Conservation (phyloP, 164 flowering plant genomes). For the Nelumbo lutea region DNA sequence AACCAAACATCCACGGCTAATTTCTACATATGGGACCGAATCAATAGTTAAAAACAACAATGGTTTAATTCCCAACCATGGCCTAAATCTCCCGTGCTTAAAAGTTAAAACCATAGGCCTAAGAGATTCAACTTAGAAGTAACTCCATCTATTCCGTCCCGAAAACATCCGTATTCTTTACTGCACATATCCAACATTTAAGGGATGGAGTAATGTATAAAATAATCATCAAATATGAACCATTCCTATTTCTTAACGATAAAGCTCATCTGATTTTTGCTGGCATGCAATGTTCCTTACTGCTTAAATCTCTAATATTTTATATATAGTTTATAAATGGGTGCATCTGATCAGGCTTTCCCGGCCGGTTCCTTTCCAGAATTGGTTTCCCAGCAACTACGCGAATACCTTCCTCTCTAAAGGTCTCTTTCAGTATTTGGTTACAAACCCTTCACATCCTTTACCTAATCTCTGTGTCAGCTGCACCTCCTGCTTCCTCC, state of each 20-base stretch:
- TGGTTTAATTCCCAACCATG: too few species aligned
- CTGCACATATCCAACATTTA: too few species aligned
- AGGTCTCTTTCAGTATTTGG: slow-evolving; percentile 37
- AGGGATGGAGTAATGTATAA: too few species aligned
- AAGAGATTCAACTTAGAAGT: slow-evolving; percentile 3
- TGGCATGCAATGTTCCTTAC: slow-evolving; percentile 10
- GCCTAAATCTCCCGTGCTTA: too few species aligned
- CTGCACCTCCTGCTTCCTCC: neutral
- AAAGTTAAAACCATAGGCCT: too few species aligned
- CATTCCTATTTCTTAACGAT: slow-evolving; percentile 23
- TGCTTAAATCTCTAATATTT: neutral
- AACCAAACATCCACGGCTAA: too few species aligned
- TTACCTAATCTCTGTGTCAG: slow-evolving; percentile 14
- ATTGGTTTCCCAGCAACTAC: slow-evolving; percentile 1
- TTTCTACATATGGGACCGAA: too few species aligned
- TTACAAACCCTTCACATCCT: slow-evolving; percentile 25
- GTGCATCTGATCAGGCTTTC: neutral
- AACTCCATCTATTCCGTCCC: neutral
- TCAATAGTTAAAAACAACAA: too few species aligned
- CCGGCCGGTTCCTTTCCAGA: neutral
- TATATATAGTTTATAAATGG: too few species aligned
- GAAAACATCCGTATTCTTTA: neutral
- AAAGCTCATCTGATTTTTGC: slow-evolving; percentile 9
- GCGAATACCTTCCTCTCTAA: slow-evolving; percentile 8
- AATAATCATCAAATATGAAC: neutral